Evolutionary conservation across 2,329 filamentous ascomycete genomes (phyloP).

Genomic region (Rutstroemia sydowiana): DNA sequence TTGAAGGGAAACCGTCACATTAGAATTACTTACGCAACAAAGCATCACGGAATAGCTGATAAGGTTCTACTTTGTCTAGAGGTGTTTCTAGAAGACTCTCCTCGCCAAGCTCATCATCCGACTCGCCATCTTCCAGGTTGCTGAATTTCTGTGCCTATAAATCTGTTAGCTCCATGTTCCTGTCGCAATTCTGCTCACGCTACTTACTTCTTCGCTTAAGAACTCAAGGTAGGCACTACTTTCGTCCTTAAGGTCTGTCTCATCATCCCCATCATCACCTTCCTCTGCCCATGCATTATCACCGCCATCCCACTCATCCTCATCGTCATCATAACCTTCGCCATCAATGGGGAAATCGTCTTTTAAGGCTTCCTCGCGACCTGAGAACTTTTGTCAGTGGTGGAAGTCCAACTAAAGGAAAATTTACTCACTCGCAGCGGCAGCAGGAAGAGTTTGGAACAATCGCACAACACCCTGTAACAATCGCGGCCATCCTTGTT

Average conservation of each 20-base stretch:
- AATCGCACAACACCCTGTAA: constrained; percentile 77
- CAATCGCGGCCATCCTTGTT: constrained; percentile 89
- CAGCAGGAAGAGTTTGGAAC: constrained; percentile 84
- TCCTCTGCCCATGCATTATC: constrained; percentile 75
- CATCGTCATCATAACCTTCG: constrained; percentile 58
- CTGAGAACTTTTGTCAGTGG: constrained; percentile 34
- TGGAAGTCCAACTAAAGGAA: constrained; percentile 11
- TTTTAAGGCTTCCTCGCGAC: constrained; percentile 84
- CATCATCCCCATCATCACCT: constrained; percentile 48
- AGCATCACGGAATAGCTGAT: constrained; percentile 76
- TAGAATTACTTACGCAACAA: constrained; percentile 60
- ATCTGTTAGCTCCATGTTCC: constrained; percentile 8
- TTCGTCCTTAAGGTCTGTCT: constrained; percentile 71
- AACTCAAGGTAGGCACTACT: constrained; percentile 94
- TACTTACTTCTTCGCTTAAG: constrained; percentile 74
- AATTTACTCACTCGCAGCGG: constrained; percentile 60
- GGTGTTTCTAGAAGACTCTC: constrained; percentile 92
- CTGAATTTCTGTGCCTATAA: constrained; percentile 74
- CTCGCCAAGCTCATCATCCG: constrained; percentile 84
- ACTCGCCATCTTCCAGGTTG: constrained; percentile 58
- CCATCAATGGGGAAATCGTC: constrained; percentile 74
- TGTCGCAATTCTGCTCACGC: not conserved
- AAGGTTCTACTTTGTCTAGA: constrained; percentile 91
- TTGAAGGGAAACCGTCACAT: too few species aligned
- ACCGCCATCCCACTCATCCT: constrained; percentile 68